Conservation (phyloP, 1,139 yeast genomes). For the Nadsonia commutata region DNA sequence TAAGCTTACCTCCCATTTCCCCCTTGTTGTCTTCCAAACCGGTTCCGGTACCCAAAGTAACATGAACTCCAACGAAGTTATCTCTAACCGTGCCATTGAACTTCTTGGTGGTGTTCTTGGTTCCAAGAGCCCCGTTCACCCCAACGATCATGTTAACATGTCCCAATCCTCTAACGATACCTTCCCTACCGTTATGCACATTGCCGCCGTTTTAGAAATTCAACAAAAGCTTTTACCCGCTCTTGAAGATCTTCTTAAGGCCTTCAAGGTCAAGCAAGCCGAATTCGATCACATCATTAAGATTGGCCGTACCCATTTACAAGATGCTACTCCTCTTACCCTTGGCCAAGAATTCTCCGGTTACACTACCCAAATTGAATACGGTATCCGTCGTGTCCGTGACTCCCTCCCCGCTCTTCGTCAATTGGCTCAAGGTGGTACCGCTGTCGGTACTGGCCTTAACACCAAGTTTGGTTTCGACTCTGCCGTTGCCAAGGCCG, state of each 20-base stretch:
- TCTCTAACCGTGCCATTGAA: slow-evolving; percentile 95
- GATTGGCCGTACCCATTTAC: slow-evolving; percentile 97
- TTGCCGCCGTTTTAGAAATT: slow-evolving; percentile 92
- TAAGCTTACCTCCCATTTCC: slow-evolving; percentile 85
- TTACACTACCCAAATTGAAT: slow-evolving; percentile 80
- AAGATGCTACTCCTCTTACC: slow-evolving; percentile 96
- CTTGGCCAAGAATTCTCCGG: slow-evolving; percentile 97
- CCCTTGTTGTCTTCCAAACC: slow-evolving; percentile 95
- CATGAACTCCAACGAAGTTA: slow-evolving; percentile 98
- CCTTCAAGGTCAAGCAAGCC: slow-evolving; percentile 59
- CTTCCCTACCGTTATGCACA: slow-evolving; percentile 98
- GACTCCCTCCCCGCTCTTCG: slow-evolving; percentile 59
- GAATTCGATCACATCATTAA: slow-evolving; percentile 84
- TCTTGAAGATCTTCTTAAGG: slow-evolving; percentile 57
- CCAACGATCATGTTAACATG: slow-evolving; percentile 97
- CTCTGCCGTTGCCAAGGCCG: slow-evolving; percentile 64
- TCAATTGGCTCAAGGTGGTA: slow-evolving; percentile 94
- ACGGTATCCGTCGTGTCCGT: slow-evolving; percentile 82
- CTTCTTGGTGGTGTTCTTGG: slow-evolving; percentile 84
- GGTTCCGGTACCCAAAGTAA: slow-evolving; percentile 98
- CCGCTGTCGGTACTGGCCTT: slow-evolving; percentile 97
- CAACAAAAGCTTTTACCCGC: slow-evolving; percentile 63
- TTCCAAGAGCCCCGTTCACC: slow-evolving; percentile 87
- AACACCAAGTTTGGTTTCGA: slow-evolving; percentile 89
- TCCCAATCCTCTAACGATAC: slow-evolving; percentile 97